Base-by-base conservation (phyloP, 352 stramenopile genomes). In the Pythium plurisporium region DNA sequence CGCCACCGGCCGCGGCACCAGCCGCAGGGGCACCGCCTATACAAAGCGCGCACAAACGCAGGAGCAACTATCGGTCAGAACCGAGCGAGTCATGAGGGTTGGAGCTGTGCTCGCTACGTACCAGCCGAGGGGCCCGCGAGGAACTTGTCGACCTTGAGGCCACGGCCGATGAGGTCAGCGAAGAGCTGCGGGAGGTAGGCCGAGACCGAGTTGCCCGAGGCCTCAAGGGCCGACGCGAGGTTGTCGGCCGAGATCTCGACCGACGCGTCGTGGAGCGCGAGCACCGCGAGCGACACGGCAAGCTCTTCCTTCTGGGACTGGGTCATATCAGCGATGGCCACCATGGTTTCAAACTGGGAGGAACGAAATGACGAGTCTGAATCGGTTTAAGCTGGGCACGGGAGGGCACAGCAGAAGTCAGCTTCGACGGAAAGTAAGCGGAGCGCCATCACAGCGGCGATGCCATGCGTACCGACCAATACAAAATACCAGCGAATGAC, bases 111-210 rank as follows among this genome's bases (percentile, higher is more conserved):
- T 11, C 12, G 25, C 17, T 15, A 82, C 76, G 72, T 72, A 92
- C 86, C 86, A 72, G 86, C 83, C 64, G 86, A 95, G 52, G 86
- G 86, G 48, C 86, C 83, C 56, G 83, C 86, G 33, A 95, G 76
- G 78, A 93, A 90, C 76, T 93, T 94, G 66, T 92, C 83, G 41
- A 95, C 74, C 70, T 85, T 83, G 60, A 94, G 74, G 65, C 83
- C 83, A 45, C 82, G 82, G 67, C 66, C 67, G 59, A 94, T 82
- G 57, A 91, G 70, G 67, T 93, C 82, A 29, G 86, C 79, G 68
- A 91, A 95, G 65, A 95, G 80, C 64, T 80, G 70, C 41, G 86
- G 82, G 26, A 93, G 40, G 80, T 91, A 89, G 43, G 83, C 67
- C 49, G 81, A 55, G 58, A 95, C 86, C 42, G 81, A 73, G 75